Base-by-base conservation (phyloP, 352 stramenopile species). In the Phytophthora lateralis region DNA sequence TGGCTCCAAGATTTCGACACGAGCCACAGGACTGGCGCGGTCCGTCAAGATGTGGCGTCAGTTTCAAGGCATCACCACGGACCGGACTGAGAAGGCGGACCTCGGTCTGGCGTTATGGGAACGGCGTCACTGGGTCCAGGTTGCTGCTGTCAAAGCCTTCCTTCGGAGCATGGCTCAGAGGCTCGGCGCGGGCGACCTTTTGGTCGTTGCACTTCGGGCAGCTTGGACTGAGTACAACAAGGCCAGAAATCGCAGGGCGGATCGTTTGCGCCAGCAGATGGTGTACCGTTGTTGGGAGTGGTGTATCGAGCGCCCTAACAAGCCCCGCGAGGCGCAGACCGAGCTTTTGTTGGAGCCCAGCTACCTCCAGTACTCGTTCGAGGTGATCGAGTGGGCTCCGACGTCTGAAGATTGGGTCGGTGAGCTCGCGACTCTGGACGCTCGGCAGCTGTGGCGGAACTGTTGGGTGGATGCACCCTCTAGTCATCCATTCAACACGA, bases 401-500 rank as follows among this genome's bases (percentile, higher is more conserved):
- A 20, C 6, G 0, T 17, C 48, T 0, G 20, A 10, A 0, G 5
- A 30, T 9, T 55, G 48, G 48, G 6, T 44, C 2, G 6, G 10
- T 1, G 48, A 55, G 20, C 17, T 35, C 2, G 10, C 20, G 0
- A 20, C 4, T n/a, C 7, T 55, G 48, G 48, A 55, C 26, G 18
- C 9, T 1, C 48, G 18, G 1, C 18, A 55, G 14, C 48, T 27
- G 1, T 55, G 48, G 48, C 48, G 12, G 3, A 55, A 55, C 1
- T 55, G 48, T 44, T 55, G 48, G 48, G 18, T 55, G 8, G 14
- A 44, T 3, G 30, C 41, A 1, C 32, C 32, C 3, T 3, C 32
- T 1, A 15, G 29, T 2, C 48, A 55, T 9, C 48, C 32, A 0
- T 55, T 30, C 32, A 55, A 55, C 48, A 55, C 32, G 2, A 45